Conservation (phyloP, 441 rosid genomes). For the Gossypium schwendimanii region DNA sequence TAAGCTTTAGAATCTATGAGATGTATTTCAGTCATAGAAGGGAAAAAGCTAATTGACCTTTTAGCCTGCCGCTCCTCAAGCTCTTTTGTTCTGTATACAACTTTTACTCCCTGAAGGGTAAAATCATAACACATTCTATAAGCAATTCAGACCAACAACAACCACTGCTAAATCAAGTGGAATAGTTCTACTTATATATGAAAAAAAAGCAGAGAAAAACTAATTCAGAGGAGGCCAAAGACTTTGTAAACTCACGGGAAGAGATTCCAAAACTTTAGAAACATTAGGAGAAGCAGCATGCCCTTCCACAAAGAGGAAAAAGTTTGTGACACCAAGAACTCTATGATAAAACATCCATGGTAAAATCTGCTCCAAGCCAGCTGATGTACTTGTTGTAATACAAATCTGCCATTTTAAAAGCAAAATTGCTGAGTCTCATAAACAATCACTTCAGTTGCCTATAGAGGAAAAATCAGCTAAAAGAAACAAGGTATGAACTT, state of each 20-base stretch:
- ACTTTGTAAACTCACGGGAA: slow-evolving; percentile 42
- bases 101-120: slow-evolving; percentile 55
- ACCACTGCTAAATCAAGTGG: not conserved
- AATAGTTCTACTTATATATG: not conserved
- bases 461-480: not conserved
- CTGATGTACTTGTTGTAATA: slow-evolving; percentile 65
- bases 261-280: slow-evolving; percentile 58
- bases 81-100: slow-evolving; percentile 62
- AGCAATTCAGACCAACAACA: slow-evolving; percentile 4
- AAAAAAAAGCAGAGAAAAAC: slow-evolving; percentile 8
- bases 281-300: slow-evolving; percentile 59
- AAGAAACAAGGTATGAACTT: not conserved
- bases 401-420: slow-evolving; percentile 40
- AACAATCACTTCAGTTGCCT: not conserved
- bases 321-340: slow-evolving; percentile 64
- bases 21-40: slow-evolving; percentile 1
- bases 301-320: slow-evolving; percentile 73
- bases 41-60: slow-evolving; percentile 33
- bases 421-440: slow-evolving; percentile 10
- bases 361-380: slow-evolving; percentile 68
- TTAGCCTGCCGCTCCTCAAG: slow-evolving; percentile 70
- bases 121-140: slow-evolving; percentile 5
- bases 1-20: slow-evolving; percentile 12
- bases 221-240: not conserved
- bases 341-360: slow-evolving; percentile 85